phyloP scores from a whole-genome alignment of 2,329 filamentous ascomycete species.

The Tolypocladium sp. region DNA sequence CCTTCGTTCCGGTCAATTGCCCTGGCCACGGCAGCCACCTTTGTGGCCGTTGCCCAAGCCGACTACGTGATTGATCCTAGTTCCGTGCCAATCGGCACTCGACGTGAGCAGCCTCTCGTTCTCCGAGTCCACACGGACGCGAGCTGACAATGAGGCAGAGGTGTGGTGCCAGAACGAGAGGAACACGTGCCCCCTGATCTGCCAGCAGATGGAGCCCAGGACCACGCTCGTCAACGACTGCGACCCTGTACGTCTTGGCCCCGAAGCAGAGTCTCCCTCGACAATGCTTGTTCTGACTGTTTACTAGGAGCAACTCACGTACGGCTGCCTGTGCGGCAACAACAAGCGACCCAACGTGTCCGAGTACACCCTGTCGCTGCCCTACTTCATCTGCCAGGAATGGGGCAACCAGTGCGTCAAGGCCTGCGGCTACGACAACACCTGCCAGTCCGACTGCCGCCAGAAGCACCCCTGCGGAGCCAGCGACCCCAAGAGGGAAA shows the following conservation, averaged over 20 bases:
- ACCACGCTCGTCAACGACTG: constrained; percentile 55
- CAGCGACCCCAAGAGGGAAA: constrained; percentile 49
- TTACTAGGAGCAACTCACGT: constrained; percentile 49
- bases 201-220: constrained; percentile 47
- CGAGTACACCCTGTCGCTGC: constrained; percentile 69
- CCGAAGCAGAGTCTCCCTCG: no score
- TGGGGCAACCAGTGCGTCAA: constrained; percentile 61
- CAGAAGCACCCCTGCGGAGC: constrained; percentile 66
- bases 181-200: constrained; percentile 62
- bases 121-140: not conserved
- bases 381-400: constrained; percentile 66
- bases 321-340: constrained; percentile 63
- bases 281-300: not conserved
- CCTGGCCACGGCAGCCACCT: constrained; percentile 43
- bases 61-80: constrained; percentile 54
- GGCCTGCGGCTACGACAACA: constrained; percentile 43
- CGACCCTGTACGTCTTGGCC: constrained; percentile 42
- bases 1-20: constrained; percentile 42
- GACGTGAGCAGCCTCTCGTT: constrained; percentile 32
- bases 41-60: constrained; percentile 43
- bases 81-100: constrained; percentile 41
- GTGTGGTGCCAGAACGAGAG: constrained; percentile 58
- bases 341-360: constrained; percentile 60
- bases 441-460: constrained; percentile 53
- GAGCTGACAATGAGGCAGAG: constrained; percentile 27